Evolutionary conservation across 2,329 filamentous ascomycete genomes (phyloP).

Genomic region (Cyphellophora attinorum): DNA sequence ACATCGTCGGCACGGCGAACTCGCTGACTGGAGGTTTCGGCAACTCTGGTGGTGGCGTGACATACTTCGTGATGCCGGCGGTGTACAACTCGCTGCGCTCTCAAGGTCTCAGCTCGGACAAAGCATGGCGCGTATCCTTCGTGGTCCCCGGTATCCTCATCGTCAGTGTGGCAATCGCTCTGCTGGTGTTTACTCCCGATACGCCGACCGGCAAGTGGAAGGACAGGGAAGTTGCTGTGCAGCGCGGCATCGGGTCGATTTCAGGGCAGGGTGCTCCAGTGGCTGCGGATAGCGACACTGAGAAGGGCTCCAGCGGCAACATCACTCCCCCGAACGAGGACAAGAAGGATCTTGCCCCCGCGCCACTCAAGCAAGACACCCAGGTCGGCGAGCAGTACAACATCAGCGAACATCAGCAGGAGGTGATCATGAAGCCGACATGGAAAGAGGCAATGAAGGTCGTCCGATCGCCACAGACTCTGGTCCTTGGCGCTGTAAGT

Average conservation of each 20-base stretch:
- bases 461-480: constrained; percentile 49
- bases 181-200: constrained; percentile 68
- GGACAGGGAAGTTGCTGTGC: constrained; percentile 53
- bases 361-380: no score
- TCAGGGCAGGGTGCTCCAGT: no score
- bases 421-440: constrained; percentile 54
- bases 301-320: background rate
- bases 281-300: constrained; percentile 27
- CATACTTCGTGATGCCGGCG: constrained; percentile 88
- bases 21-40: constrained; percentile 76
- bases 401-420: constrained; percentile 44
- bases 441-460: constrained; percentile 52
- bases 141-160: constrained; percentile 75
- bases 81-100: constrained; percentile 65
- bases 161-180: constrained; percentile 52
- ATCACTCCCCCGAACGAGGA: constrained; percentile 20
- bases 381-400: constrained; percentile 32
- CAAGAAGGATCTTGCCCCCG: constrained; percentile 38
- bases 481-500: constrained; percentile 38
- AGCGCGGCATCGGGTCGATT: no score
- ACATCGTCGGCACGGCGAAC: constrained; percentile 81
- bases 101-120: constrained; percentile 52
- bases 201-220: constrained; percentile 76
- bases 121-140: constrained; percentile 78
- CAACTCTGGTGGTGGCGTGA: constrained; percentile 81